Percentiles rank a stretch among this genome's conserved stretches.
phyloP scores from a whole-genome alignment of 2,329 filamentous ascomycete species.

The Incumbomyces delicatus region DNA sequence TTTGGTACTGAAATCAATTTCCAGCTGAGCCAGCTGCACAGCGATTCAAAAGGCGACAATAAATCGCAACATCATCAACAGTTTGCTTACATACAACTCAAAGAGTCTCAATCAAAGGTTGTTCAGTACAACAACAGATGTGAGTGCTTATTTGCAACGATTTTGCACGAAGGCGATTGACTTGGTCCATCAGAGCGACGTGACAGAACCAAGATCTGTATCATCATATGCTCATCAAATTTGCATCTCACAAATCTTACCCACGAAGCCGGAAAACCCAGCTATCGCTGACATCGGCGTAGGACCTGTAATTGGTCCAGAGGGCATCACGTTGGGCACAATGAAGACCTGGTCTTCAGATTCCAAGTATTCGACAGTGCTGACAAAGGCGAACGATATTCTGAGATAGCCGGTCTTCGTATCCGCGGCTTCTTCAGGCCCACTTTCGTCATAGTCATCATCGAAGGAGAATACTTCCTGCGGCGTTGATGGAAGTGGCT shows the following conservation, averaged over 20 bases:
- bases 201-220: too few relatives aligned
- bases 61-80: background rate
- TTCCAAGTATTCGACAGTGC: slow-evolving; percentile 49
- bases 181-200: too few relatives aligned
- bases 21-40: too few relatives aligned
- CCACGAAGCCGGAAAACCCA: slow-evolving; percentile 52
- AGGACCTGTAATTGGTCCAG: slow-evolving; percentile 38
- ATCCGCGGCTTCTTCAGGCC: slow-evolving; percentile 17
- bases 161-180: too few relatives aligned
- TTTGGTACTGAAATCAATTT: too few relatives aligned
- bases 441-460: slow-evolving; percentile 22
- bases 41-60: too few relatives aligned
- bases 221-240: too few relatives aligned
- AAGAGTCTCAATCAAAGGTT: too few relatives aligned
- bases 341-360: slow-evolving; percentile 48
- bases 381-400: slow-evolving; percentile 49
- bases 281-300: slow-evolving; percentile 37
- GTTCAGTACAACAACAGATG: too few relatives aligned
- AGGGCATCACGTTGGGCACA: slow-evolving; percentile 48
- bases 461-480: slow-evolving; percentile 38
- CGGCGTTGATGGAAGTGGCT: slow-evolving; percentile 24
- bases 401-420: slow-evolving; percentile 25
- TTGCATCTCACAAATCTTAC: slow-evolving; percentile 29
- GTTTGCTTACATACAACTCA: too few relatives aligned
- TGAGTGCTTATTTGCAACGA: too few relatives aligned